Conservation (phyloP, 345 rosid species). For the Lepidium sativum region DNA sequence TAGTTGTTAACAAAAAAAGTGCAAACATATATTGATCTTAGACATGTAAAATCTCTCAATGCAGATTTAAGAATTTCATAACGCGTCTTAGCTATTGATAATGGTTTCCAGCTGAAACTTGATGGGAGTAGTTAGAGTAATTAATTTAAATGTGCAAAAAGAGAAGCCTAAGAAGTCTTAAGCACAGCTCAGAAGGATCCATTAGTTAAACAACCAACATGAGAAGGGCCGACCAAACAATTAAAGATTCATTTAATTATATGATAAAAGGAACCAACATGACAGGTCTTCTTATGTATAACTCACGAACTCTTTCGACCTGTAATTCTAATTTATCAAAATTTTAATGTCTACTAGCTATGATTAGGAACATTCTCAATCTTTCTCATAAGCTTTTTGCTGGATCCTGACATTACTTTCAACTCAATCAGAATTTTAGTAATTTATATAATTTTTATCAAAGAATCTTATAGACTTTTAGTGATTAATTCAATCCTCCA, state of each 20-base stretch:
- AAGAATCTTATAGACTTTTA: too few species aligned
- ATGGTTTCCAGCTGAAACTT: slow-evolving; percentile 17
- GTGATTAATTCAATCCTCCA: too few species aligned
- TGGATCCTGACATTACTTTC: slow-evolving; percentile 6
- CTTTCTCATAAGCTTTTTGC: slow-evolving; percentile 1
- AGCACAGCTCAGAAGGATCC: slow-evolving; percentile 22
- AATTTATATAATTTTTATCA: too few species aligned
- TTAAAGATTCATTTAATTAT: slow-evolving; percentile 8
- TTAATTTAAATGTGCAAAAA: slow-evolving; percentile 15
- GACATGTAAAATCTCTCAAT: background rate
- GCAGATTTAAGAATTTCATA: background rate
- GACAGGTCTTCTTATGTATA: slow-evolving; percentile 7
- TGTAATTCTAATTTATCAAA: slow-evolving; percentile 1
- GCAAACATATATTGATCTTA: too few species aligned
- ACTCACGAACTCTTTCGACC: slow-evolving; percentile 23
- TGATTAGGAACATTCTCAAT: background rate
- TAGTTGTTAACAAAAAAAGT: too few species aligned
- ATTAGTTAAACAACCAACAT: slow-evolving; percentile 14
- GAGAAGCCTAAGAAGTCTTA: slow-evolving; percentile 14
- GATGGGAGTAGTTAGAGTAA: slow-evolving; percentile 17
- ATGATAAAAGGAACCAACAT: slow-evolving; percentile 3
- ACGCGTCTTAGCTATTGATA: background rate
- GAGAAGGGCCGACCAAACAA: slow-evolving; percentile 11
- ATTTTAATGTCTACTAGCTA: slow-evolving; percentile 10
- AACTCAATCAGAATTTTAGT: background rate